Percentiles rank a stretch among this genome's conserved stretches.
Conservation (phyloP, 2,329 filamentous ascomycete genomes). For the Aureobasidium musti region DNA sequence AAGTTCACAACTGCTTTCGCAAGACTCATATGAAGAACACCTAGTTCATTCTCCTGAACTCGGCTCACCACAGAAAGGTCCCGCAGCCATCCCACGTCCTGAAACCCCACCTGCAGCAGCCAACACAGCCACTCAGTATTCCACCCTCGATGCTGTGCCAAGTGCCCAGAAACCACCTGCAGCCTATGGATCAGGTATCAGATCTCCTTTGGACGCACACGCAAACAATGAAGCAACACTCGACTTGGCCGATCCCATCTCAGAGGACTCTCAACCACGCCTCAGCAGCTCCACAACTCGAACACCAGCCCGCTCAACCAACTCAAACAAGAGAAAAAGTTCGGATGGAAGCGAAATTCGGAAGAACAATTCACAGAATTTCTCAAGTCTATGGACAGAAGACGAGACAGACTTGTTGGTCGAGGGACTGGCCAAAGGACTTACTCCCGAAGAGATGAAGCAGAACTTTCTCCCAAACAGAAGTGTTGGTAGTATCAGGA, state of each 20-base stretch:
- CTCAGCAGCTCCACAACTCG: conserved; percentile 3
- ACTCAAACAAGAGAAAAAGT: conserved; percentile 13
- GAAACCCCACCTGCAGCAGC: background rate
- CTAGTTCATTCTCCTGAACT: conserved; percentile 21
- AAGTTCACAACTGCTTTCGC: conserved; percentile 1
- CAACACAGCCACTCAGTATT: conserved; percentile 11
- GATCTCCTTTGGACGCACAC: background rate
- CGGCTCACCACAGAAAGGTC: background rate
- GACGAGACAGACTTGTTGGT: conserved; percentile 8
- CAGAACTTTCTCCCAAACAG: conserved; percentile 3
- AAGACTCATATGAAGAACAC: conserved; percentile 22
- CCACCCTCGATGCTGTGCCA: conserved; percentile 19
- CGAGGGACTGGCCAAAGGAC: conserved; percentile 4
- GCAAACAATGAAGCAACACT: background rate
- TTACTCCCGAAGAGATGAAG: conserved; percentile 4
- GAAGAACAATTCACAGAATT: background rate
- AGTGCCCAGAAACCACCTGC: conserved; percentile 17
- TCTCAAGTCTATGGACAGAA: background rate
- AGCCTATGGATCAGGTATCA: background rate
- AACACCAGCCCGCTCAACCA: background rate
- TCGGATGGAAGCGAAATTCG: background rate
- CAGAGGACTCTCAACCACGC: conserved; percentile 22
- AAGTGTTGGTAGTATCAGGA: conserved; percentile 17
- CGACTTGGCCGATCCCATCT: conserved; percentile 16
- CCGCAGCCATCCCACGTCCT: background rate